Evolutionary conservation across 1,284 basidiomycete species (phyloP), one percentile per base, ranked within the genome.

Genomic region (Pholiota adiposa): DNA sequence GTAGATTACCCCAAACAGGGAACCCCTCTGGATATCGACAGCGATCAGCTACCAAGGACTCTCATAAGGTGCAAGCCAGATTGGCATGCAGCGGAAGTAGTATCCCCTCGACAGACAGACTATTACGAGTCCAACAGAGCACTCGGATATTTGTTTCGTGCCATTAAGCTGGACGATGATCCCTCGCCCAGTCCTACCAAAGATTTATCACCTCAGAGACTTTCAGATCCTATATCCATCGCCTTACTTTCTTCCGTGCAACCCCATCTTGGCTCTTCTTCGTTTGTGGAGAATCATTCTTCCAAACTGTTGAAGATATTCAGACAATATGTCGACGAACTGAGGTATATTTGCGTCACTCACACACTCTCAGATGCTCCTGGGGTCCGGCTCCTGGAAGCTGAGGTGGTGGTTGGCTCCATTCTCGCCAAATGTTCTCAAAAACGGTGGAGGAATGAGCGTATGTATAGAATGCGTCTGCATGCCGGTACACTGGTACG

Each of bases 1-100:
- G 90, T 90, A 21, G 89, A 90, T 73, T 94, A 85, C 71, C 84
- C 83, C 1, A 90, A 88, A 76, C 87, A 89, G 61, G 90, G 90
- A 11, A 82, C 82, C 29, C 81, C 84, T 1, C 87, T 91, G 8
- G 76, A 88, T 56, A 77, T 86, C 16, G 73, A 77, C 38, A 69
- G 78, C 1, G 65, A 75, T 31, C 54, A 57, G 64, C 77, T 76
- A 72, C 90, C 75, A 51, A 73, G 61, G 51, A 75, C 74, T 0
- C 75, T 89, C 11, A 88, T 90, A 48, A 80, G 78, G 18, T 84
- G 79, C 69, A 92, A 89, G 67, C 90, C 90, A 0, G 90, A 93
- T 68, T 93, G 91, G 91, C 83, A 89, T 60, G 79, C 81, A 55
- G 84, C 85, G 9, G 90, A 92, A 67, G 82, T 87, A 23, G 77